Conservation (phyloP, 345 rosid species). For the Lepidium sativum region DNA sequence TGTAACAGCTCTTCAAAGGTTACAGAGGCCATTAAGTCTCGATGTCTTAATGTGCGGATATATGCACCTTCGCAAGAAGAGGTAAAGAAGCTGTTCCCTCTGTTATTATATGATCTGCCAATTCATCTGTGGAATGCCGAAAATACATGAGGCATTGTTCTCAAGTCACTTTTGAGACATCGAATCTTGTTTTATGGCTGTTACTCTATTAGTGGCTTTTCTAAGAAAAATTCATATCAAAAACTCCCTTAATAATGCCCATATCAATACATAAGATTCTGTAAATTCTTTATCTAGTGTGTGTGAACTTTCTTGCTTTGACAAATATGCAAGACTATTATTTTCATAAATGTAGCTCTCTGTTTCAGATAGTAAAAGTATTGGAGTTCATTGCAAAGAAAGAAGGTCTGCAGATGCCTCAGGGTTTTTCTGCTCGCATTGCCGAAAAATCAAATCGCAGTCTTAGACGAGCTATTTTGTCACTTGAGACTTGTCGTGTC, state of each 20-base stretch:
- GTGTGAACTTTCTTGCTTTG: not conserved
- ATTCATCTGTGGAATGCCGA: not conserved
- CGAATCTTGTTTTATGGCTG: not conserved
- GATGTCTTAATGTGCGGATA: slow-evolving; percentile 87
- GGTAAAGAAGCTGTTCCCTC: slow-evolving; percentile 32
- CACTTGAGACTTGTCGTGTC: slow-evolving; percentile 78
- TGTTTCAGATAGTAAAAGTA: slow-evolving; percentile 61
- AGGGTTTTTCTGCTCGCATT: slow-evolving; percentile 72
- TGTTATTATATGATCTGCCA: not conserved
- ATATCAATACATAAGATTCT: not conserved
- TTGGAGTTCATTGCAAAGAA: slow-evolving; percentile 81
- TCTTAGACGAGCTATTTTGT: slow-evolving; percentile 76
- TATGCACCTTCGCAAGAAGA: slow-evolving; percentile 86
- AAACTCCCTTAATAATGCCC: not conserved
- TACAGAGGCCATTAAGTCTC: slow-evolving; percentile 90
- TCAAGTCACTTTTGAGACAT: not conserved
- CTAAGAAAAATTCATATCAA: not conserved
- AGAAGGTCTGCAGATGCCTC: slow-evolving; percentile 71
- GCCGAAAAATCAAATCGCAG: slow-evolving; percentile 86
- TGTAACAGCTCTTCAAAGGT: slow-evolving; percentile 97
- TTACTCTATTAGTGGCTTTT: not conserved
- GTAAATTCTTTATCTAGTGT: not conserved
- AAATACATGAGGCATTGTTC: not conserved
- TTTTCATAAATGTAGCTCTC: not conserved
- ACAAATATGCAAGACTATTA: not conserved